These are phyloP conservation scores for Lentinula lateritia DNA, from an alignment of 768 basidiomycete species.

Conservation along the genomic window DNA sequence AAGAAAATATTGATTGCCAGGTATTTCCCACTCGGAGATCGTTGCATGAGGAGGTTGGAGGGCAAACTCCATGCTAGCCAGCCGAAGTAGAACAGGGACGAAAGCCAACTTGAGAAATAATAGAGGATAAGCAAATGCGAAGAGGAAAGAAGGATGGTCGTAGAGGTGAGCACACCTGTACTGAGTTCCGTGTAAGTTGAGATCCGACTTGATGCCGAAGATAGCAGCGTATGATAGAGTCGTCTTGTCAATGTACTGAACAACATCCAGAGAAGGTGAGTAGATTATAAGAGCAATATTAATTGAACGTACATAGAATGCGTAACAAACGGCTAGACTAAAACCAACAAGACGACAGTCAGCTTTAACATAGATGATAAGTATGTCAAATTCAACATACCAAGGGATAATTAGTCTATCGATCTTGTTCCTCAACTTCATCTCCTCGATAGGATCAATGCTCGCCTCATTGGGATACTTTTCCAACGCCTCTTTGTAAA, in stretches of 20 bases:
- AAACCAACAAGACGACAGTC: too few relatives aligned
- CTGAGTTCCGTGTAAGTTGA: conserved; percentile 20
- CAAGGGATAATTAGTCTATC: conserved; percentile 4
- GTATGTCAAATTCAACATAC: background rate
- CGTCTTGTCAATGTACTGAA: conserved; percentile 18
- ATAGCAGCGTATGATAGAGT: conserved; percentile 20
- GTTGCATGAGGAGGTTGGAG: conserved; percentile 29
- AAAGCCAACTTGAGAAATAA: conserved; percentile 10
- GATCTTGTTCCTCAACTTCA: conserved; percentile 1
- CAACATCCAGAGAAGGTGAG: background rate
- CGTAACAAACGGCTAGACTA: conserved; percentile 9
- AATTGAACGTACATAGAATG: conserved; percentile 6
- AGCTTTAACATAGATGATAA: too few relatives aligned
- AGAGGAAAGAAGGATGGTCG: background rate
- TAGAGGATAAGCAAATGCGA: background rate
- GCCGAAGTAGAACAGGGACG: conserved; percentile 28
- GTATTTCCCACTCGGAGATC: conserved; percentile 25
- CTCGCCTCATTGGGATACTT: conserved; percentile 1
- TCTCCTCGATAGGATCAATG: conserved; percentile 1
- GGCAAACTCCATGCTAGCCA: conserved; percentile 32
- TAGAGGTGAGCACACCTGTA: conserved; percentile 23
- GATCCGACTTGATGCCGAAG: conserved; percentile 22
- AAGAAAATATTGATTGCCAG: conserved; percentile 25
- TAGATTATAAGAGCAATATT: background rate
- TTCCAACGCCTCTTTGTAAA: conserved; percentile 5